Conservation (phyloP, 192 early-diverging fungal genomes). For the Coemansia furcata region DNA sequence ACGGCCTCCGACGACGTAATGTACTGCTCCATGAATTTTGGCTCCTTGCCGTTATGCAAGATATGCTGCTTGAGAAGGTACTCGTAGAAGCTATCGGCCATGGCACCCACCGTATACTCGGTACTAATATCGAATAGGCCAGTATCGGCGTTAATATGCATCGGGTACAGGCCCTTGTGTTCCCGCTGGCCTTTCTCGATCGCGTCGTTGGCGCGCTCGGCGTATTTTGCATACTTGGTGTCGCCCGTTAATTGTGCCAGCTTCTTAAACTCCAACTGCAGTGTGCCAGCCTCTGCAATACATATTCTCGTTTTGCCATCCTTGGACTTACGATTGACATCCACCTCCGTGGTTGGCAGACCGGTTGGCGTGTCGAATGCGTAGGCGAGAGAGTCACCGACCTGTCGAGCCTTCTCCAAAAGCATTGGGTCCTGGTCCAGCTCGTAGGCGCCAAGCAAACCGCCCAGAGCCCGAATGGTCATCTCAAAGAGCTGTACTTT, state of each 20-base stretch:
- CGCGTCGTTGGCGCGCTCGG: conserved; percentile 56
- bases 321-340: conserved; percentile 36
- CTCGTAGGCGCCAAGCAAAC: conserved; percentile 77
- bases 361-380: conserved; percentile 69
- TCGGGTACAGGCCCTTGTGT: conserved; percentile 73
- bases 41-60: conserved; percentile 61
- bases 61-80: conserved; percentile 91
- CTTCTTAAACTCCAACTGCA: conserved; percentile 88
- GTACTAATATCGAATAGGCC: conserved; percentile 14
- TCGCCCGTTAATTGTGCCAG: conserved; percentile 73
- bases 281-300: conserved; percentile 73
- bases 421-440: conserved; percentile 64
- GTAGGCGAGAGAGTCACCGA: conserved; percentile 67
- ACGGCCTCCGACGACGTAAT: conserved; percentile 63
- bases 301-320: conserved; percentile 2
- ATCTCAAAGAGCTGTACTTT: conserved; percentile 67
- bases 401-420: conserved; percentile 69
- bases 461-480: conserved; percentile 83
- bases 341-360: conserved; percentile 65
- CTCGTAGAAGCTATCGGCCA: conserved; percentile 93
- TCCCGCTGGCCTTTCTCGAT: conserved; percentile 49
- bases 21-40: conserved; percentile 67
- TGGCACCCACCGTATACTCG: conserved; percentile 72
- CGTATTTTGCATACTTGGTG: conserved; percentile 69
- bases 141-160: conserved; percentile 47